Base-by-base conservation (phyloP, 306 rosid genomes). In the Myrica gale region DNA sequence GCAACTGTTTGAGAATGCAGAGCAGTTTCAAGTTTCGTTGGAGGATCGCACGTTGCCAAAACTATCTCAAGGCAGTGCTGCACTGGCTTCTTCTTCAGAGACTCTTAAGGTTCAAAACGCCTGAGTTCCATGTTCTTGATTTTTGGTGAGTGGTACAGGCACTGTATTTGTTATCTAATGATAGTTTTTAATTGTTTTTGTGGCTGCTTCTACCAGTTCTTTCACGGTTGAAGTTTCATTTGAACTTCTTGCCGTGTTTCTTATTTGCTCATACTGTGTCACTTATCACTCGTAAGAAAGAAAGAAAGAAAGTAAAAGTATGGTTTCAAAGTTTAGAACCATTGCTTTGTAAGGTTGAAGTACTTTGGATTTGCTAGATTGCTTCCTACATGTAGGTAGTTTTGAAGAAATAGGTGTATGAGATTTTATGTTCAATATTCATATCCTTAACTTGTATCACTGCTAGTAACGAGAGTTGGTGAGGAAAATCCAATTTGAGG, bases 1-100 rank as follows among this genome's bases (percentile, higher is more conserved):
- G 82, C 86, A 87, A 58, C 72, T 82, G 68, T 88, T 86, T 76
- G 86, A 88, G 84, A 61, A 79, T 71, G 74, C 84, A 23, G 91
- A 86, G 62, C 54, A 52, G n/a, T 56, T 69, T 32, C 65, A 9
- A 58, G 80, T 62, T 58, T 65, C 39, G 42, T 83, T 50, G 12
- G 85, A 85, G 75, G 85, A 80, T 42, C 50, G 63, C 32, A 37
- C 68, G 84, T 81, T 88, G 74, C 85, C 85, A 17, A 74, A 69
- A 72, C 60, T 63, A 17, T 75, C 88, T 26, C 79, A 82, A 68
- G 80, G 81, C 69, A 78, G 70, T 56, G 61, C 75, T 51, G 69
- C 58, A 39, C 68, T 52, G 57, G 45, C 89, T 26, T 61, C 87
- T 74, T 67, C 78, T 41, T 74, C 77, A 17, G 74, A 78, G 42